Evolutionary conservation across 2,329 filamentous ascomycete genomes (phyloP).

Genomic region (Colletotrichum caudatum): DNA sequence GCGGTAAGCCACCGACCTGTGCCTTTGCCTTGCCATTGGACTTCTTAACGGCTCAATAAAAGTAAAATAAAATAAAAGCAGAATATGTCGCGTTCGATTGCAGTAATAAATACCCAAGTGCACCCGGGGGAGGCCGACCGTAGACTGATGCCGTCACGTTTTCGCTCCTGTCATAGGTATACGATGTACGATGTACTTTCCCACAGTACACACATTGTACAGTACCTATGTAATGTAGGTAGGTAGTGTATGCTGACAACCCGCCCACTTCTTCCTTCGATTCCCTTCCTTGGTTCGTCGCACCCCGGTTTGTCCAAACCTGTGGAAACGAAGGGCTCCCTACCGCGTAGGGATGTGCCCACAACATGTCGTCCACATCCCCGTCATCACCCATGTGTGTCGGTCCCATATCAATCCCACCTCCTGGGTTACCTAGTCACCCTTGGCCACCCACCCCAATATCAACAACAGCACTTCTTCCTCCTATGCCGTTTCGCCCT

Average conservation of each 20-base stretch:
- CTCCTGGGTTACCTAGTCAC: conserved; percentile 30
- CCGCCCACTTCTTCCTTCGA: conserved; percentile 40
- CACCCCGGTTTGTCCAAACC: conserved; percentile 39
- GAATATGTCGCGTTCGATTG: background rate
- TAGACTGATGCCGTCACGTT: background rate
- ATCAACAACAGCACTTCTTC: conserved; percentile 34
- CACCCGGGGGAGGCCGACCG: background rate
- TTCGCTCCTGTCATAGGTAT: background rate
- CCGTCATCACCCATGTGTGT: conserved; percentile 38
- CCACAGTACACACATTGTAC: no score
- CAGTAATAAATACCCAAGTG: background rate
- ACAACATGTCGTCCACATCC: conserved; percentile 38
- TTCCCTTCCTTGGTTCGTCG: conserved; percentile 39
- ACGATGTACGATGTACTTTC: no score
- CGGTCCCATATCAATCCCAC: conserved; percentile 40
- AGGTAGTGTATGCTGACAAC: conserved; percentile 3
- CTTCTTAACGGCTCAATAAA: background rate
- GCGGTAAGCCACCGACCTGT: background rate
- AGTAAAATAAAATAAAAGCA: background rate
- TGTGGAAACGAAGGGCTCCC: conserved; percentile 39
- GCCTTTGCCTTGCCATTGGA: background rate
- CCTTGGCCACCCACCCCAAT: conserved; percentile 38
- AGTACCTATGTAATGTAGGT: background rate
- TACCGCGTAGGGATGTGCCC: conserved; percentile 39
- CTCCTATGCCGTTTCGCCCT: conserved; percentile 1